These are phyloP conservation scores for Dovyalis caffra DNA, from an alignment of 345 rosid genomes.

Conservation along the genomic window DNA sequence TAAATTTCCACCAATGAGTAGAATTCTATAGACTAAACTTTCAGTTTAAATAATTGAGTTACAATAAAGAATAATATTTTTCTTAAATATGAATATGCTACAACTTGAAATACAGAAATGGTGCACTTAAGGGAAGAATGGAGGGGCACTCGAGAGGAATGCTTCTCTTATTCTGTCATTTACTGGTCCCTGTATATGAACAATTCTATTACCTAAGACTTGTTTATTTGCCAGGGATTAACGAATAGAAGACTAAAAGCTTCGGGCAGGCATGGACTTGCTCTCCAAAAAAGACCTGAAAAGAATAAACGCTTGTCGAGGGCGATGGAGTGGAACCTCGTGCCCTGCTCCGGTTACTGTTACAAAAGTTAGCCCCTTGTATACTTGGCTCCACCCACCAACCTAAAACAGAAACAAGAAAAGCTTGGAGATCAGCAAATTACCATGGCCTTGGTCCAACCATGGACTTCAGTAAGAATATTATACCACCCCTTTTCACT, in stretches of 20 bases:
- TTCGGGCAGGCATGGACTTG: slow-evolving; percentile 58
- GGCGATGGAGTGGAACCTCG: slow-evolving; percentile 83
- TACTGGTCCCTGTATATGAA: slow-evolving; percentile 12
- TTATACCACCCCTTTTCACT: not conserved
- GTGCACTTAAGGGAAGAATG: slow-evolving; percentile 15
- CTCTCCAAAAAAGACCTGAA: slow-evolving; percentile 81
- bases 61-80: slow-evolving; percentile 25
- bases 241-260: slow-evolving; percentile 6
- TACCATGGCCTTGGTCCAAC: no score
- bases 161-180: slow-evolving; percentile 21
- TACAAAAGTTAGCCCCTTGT: slow-evolving; percentile 76
- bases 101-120: slow-evolving; percentile 9
- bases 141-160: slow-evolving; percentile 32
- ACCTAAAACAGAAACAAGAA: slow-evolving; percentile 42
- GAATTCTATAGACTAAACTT: not conserved
- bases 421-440: not conserved
- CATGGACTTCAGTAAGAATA: not conserved
- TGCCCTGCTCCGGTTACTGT: slow-evolving; percentile 92
- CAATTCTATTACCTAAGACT: slow-evolving; percentile 20
- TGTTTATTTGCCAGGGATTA: slow-evolving; percentile 8
- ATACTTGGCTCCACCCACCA: slow-evolving; percentile 97
- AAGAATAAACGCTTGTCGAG: slow-evolving; percentile 82
- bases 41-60: slow-evolving; percentile 13
- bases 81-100: slow-evolving; percentile 8
- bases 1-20: not conserved